Base-by-base conservation (phyloP, 2,329 filamentous ascomycete species). In the Scedosporium apiospermum region DNA sequence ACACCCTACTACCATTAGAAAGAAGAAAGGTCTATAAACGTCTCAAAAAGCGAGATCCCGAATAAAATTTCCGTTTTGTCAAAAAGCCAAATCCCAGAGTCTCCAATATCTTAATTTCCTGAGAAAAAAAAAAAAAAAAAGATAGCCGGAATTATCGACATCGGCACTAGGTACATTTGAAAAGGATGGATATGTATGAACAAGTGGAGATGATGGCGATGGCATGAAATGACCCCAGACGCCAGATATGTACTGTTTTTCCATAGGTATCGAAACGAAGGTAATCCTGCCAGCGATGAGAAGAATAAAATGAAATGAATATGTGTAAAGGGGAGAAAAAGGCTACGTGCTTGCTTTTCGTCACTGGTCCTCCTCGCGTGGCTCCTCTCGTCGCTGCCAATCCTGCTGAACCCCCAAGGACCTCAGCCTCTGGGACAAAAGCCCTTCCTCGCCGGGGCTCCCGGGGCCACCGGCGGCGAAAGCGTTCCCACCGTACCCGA, bases 341-440 rank as follows among this genome's bases (percentile, higher is more conserved):
- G 9, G 6, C 9, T 3, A 18, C 4, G 14, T 6, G 49, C 4
- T 26, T 53, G 10, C 18, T 26, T 12, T 55, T 42, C 16, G 38
- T 44, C 51, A 64, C 21, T 64, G 62, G 9, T 57, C 41, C 41
- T 21, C 10, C 34, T 38, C 34, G 34, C 34, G 10, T 12, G 34
- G 23, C 23, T 44, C 6, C 18, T 38, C 42, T 27, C 23, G 51
- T 14, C 23, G 51, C 23, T 27, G 51, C 23, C 23, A 23, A 12
- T 27, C 18, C 3, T 65, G 66, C 63, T 79, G 73, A 26, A 79
- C 78, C 44, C 85, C 88, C 5, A 90, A 74, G 5, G 84, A 83
- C 66, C 85, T 82, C 55, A 93, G 75, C 63, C 86, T 82, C 70
- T 85, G 85, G 10, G 90, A 90, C 16, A 95, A 76, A 16, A 95